phyloP scores from a whole-genome alignment of 306 rosid genomes.

The Urtica urens region DNA sequence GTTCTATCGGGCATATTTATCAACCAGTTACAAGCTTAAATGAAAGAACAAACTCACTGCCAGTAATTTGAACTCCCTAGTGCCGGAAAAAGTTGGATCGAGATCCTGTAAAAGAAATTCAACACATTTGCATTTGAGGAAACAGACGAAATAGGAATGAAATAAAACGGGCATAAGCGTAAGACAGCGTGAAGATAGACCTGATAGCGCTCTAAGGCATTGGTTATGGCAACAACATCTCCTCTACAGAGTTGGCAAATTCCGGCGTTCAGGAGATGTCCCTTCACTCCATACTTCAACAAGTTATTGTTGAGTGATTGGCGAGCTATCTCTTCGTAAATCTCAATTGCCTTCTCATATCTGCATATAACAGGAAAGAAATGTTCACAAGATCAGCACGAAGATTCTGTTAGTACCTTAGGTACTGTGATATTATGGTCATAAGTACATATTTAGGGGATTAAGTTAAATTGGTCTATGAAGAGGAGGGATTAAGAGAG shows the following conservation, averaged over 20 bases:
- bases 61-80: conserved; percentile 76
- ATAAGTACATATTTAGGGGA: too few relatives aligned
- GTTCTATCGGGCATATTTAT: too few relatives aligned
- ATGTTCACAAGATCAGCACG: not conserved
- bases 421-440: too few relatives aligned
- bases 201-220: conserved; percentile 77
- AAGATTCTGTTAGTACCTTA: not conserved
- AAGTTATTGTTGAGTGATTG: conserved; percentile 75
- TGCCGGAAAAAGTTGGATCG: conserved; percentile 87
- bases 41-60: conserved; percentile 46
- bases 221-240: conserved; percentile 70
- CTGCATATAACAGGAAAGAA: conserved; percentile 22
- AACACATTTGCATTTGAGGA: conserved; percentile 3
- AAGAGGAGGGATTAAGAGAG: too few relatives aligned
- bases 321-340: conserved; percentile 81
- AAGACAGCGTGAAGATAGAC: conserved; percentile 28
- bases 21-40: too few relatives aligned
- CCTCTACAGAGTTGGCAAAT: conserved; percentile 88
- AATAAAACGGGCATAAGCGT: conserved; percentile 13
- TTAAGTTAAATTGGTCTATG: too few relatives aligned
- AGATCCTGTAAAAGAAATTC: conserved; percentile 55
- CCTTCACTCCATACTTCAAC: conserved; percentile 93
- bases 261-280: conserved; percentile 97
- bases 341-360: conserved; percentile 66
- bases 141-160: conserved; percentile 15